Conservation (phyloP, 345 rosid species). For the Gossypium herbaceum region DNA sequence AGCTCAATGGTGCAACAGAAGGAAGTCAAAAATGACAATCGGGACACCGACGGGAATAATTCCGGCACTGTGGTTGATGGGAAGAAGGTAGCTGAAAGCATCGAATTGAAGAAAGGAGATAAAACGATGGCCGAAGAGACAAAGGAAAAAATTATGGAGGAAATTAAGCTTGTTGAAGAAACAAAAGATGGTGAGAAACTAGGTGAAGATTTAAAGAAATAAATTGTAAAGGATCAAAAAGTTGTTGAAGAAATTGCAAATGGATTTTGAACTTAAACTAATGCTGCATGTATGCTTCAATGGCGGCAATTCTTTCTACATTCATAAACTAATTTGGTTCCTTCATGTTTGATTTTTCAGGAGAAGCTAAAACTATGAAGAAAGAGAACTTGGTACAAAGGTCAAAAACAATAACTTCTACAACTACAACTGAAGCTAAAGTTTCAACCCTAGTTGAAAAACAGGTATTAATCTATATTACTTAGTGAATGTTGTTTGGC, state of each 20-base stretch:
- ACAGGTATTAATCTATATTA: background rate
- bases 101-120: background rate
- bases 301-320: background rate
- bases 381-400: constrained; percentile 19
- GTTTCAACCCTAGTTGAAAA: constrained; percentile 11
- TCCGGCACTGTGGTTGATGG: background rate
- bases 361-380: constrained; percentile 8
- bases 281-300: background rate
- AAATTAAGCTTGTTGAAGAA: background rate
- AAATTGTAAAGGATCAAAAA: background rate
- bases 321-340: background rate
- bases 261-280: constrained; percentile 17
- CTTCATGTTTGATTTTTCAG: background rate
- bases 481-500: too few relatives aligned
- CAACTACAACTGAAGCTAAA: constrained; percentile 6
- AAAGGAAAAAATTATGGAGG: background rate
- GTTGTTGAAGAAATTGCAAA: constrained; percentile 8
- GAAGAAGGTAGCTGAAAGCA: constrained; percentile 14
- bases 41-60: background rate
- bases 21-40: background rate
- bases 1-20: background rate
- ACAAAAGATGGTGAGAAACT: background rate
- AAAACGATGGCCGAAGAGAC: background rate
- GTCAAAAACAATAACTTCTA: background rate
- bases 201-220: background rate